Conservation (phyloP, 176 grass and related monocot genomes). For the Lolium perenne region DNA sequence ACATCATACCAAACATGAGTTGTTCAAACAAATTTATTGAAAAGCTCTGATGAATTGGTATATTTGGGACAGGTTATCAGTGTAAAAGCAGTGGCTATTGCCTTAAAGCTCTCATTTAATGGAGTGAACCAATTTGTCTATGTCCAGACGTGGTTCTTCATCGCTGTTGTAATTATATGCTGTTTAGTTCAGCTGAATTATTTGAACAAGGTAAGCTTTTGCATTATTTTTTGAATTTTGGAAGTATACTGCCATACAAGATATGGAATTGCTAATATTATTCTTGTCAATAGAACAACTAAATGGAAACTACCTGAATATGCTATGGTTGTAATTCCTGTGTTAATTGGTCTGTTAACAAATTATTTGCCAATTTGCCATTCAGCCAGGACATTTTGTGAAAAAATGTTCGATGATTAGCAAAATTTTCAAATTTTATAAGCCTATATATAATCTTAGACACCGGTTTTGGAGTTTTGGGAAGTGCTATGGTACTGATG, state of each 20-base stretch:
- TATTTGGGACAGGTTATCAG: conserved; percentile 76
- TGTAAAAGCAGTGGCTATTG: conserved; percentile 95
- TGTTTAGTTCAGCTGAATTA: conserved; percentile 91
- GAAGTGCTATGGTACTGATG: background rate
- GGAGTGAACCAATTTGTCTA: conserved; percentile 92
- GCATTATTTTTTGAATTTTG: background rate
- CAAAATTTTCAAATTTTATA: background rate
- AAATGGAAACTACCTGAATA: conserved; percentile 4
- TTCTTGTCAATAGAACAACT: conserved; percentile 13
- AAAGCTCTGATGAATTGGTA: conserved; percentile 6
- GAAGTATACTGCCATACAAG: conserved; percentile 9
- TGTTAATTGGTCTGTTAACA: background rate
- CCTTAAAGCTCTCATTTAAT: conserved; percentile 77
- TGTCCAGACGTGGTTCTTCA: conserved; percentile 85
- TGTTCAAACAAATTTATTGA: background rate
- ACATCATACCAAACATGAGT: conserved; percentile 22
- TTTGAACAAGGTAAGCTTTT: conserved; percentile 80
- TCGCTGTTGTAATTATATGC: conserved; percentile 66
- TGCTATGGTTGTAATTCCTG: background rate
- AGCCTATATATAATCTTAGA: background rate
- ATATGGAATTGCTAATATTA: background rate
- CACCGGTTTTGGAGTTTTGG: background rate
- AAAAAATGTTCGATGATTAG: background rate
- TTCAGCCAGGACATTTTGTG: background rate
- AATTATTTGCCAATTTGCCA: background rate